Evolutionary conservation across 306 rosid genomes (phyloP), one percentile per base, ranked within the genome.

Genomic region (Citrullus amarus): DNA sequence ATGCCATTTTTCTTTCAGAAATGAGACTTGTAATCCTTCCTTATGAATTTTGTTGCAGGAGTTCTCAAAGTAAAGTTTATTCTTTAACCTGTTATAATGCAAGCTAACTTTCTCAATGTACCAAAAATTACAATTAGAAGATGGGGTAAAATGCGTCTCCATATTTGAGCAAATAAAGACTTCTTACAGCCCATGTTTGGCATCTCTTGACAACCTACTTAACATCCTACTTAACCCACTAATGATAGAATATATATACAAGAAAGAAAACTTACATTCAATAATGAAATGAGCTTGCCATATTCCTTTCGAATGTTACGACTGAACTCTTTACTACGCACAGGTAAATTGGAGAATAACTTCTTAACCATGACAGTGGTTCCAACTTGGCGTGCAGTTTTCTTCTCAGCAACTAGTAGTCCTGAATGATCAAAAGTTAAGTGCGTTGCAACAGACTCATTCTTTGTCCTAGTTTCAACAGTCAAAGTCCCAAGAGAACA

Each of bases 281-380:
- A 70, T 28, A 95, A 82, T 6, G 97, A 90, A 72, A 91, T 83
- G 79, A 95, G 91, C 88, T 89, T 95, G 77, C 97, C 98, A 78
- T 89, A 95, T 82, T 95, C 98, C 89, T 85, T 95, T 78, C 98
- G 93, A 54, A 92, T 89, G 58, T 95, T 95, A 41, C 97, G 92
- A 39, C 85, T 82, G 77, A 95, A 95, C 65, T 95, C 98, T 86
- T 91, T 95, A 85, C 93, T 84, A 39, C 97, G 84, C 20, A 95
- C 97, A 2, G 98, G 97, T 54, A 95, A 82, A 87, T 82, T 88
- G 18, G 90, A 90, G 83, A 95, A 95, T 81, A 95, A 75, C 53
- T 87, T 88, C 76, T 92, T 95, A 46, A 92, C 91, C 12, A 91
- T 89, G 59, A 95, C 97, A 12, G 98, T 95, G 13, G 98, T 95